Evolutionary conservation across 306 rosid genomes (phyloP), one percentile per base, ranked within the genome.

Genomic region (Quercus alba): DNA sequence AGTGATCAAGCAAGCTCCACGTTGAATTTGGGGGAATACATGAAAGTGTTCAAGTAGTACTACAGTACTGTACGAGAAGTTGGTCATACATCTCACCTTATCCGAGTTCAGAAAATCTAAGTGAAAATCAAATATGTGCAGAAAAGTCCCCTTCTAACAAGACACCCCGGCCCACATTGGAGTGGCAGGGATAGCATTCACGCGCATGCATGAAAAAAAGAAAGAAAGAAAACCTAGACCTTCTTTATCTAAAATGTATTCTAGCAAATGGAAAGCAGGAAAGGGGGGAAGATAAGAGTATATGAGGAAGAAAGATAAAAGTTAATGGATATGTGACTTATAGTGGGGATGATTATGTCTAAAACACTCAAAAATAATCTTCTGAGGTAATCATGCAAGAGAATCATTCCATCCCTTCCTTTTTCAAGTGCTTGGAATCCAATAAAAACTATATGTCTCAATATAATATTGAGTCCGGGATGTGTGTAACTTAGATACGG

Each of bases 321-420:
- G 21, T 28, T 17, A 51, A 17, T 52, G 51, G 69, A 56, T 72
- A 26, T 51, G 26, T 6, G 23, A 56, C 4, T 38, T 59, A 57
- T 19, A 25, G 25, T 9, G 56, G 51, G 66, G 70, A 80, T 80
- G 75, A 80, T 80, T 74, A 41, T 66, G 84, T 80, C 71, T 58
- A 68, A 75, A 80, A 67, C 6, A 2, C 20, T 68, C 30, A 35
- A 11, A 80, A 25, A 19, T 71, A 18, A 74, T 75, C 75, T 74
- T 49, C 33, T 26, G 21, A 56, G 66, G 33, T 31, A 44, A 76
- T 81, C 28, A 44, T 69, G 58, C 64, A 75, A 15, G 66, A 44
- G 21, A 67, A 67, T 56, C 58, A 55, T 67, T 76, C 66, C 70
- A 56, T 6, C 18, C 30, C 12, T 18, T 57, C 12, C 21, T 11